Evolutionary conservation across 2,329 filamentous ascomycete genomes (phyloP), one percentile per base, ranked within the genome.

Genomic region (Orbilia blumenaviensis): DNA sequence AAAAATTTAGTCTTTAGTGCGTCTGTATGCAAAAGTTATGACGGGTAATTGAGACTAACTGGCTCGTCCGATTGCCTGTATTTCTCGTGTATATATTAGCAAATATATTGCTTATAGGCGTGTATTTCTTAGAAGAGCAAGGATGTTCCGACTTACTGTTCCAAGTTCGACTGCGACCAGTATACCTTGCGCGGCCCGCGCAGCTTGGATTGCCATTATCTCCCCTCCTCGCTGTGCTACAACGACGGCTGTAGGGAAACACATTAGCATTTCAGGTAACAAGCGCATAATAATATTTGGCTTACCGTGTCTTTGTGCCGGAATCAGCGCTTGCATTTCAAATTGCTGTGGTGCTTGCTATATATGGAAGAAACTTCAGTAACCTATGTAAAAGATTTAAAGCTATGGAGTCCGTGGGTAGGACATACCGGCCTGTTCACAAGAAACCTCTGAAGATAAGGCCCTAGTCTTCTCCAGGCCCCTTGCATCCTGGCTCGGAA

Each of bases 291-390:
- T 34, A 34, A 6, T 34, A 6, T 34, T 34, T 34, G 29, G 56
- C 62, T 23, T 54, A 66, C 62, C 48, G 9, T 48, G 41, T 5
- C 48, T 42, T 58, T 66, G 34, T 34, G 36, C 36, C 10, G 63
- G 63, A 36, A 66, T 27, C 27, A 66, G 36, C 5, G 63, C 63
- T 46, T 58, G 63, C 48, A 66, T 29, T 58, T 42, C 34, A 14
- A 66, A 66, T 66, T 56, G 16, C 8, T 56, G 34, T 1, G 34
- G 18, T 36, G 42, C 32, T 44, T 66, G 21, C 63, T 66, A 18
- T 8, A 61, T n/a, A 12, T 14, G 4, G 18, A 58, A 23, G 18
- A 25, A 16, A 16, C 10, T 16, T 27, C 1, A 38, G 23, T n/a
- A 60, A 21, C 23, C n/a, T n/a, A n/a, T n/a, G n/a, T 56, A 16